phyloP scores from a whole-genome alignment of 1,139 yeast genomes.

The Kazachstania sp. region DNA sequence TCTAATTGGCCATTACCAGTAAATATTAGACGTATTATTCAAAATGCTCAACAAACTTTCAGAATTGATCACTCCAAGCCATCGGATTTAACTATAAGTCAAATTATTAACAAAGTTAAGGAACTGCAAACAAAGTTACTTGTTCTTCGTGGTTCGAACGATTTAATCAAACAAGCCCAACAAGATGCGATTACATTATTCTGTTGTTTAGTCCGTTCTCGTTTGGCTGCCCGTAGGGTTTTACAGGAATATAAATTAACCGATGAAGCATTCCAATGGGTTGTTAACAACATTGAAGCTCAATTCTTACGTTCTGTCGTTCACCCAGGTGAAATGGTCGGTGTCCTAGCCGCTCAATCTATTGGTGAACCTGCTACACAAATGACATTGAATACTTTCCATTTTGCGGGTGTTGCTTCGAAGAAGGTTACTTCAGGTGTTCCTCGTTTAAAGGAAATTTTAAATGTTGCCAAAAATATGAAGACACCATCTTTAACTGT shows the following conservation, averaged over 20 bases:
- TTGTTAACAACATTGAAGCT: conserved; percentile 82
- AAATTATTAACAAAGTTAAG: conserved; percentile 67
- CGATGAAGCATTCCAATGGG: conserved; percentile 90
- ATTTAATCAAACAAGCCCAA: conserved; percentile 75
- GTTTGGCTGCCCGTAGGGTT: conserved; percentile 84
- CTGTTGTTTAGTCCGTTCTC: conserved; percentile 86
- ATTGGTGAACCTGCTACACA: conserved; percentile 99
- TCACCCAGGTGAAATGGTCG: conserved; percentile 99
- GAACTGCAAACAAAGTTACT: conserved; percentile 56
- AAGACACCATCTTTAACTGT: conserved; percentile 98
- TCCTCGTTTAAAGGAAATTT: conserved; percentile 98
- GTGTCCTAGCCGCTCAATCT: conserved; percentile 98
- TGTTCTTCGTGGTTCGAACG: conserved; percentile 78
- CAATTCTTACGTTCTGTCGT: conserved; percentile 91
- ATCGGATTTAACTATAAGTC: conserved; percentile 78
- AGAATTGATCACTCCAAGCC: conserved; percentile 86
- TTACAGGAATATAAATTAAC: conserved; percentile 84
- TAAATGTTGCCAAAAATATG: conserved; percentile 95
- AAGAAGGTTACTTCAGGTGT: conserved; percentile 99
- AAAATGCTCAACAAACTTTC: conserved; percentile 95
- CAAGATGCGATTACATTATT: conserved; percentile 83
- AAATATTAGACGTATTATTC: conserved; percentile 90
- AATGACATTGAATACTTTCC: conserved; percentile 99
- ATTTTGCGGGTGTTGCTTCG: conserved; percentile 99
- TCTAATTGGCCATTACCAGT: conserved; percentile 97